A percentile compares a stretch with the other conserved stretches of the same genome.
These are phyloP conservation scores for Puccinia novopanici DNA, from an alignment of 1,284 basidiomycete genomes.

Conservation along the genomic window DNA sequence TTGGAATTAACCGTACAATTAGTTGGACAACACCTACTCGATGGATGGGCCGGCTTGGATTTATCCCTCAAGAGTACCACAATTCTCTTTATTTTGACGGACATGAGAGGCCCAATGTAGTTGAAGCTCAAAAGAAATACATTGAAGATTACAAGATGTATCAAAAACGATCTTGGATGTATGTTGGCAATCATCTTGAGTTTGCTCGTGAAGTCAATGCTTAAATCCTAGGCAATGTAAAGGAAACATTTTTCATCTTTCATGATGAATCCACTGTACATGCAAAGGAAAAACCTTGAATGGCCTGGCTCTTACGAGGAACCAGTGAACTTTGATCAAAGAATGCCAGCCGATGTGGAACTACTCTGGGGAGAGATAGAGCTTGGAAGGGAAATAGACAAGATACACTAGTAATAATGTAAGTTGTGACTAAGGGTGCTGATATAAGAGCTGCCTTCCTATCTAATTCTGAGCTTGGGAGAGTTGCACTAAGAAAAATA, in stretches of 20 bases:
- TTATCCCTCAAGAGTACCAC: background rate
- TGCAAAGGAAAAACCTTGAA: background rate
- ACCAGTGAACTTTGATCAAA: background rate
- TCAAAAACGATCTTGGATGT: background rate
- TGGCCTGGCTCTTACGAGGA: background rate
- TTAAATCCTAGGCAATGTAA: background rate
- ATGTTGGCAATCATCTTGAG: background rate
- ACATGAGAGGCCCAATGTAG: background rate
- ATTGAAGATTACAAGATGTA: slow-evolving; percentile 1
- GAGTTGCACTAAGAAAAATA: no score
- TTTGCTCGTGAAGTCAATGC: background rate
- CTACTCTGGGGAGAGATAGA: no score
- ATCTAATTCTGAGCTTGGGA: no score
- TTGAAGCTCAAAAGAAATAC: slow-evolving; percentile 1
- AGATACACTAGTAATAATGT: no score
- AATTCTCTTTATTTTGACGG: slow-evolving; percentile 5
- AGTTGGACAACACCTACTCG: background rate
- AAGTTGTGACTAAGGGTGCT: no score
- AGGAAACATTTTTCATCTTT: background rate
- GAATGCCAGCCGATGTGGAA: background rate
- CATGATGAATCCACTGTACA: background rate
- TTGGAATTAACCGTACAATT: background rate
- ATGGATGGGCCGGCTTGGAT: background rate
- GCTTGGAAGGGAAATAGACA: no score
- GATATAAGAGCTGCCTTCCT: no score